A percentile compares a stretch with the other conserved stretches of the same genome.
Evolutionary conservation across 768 basidiomycete genomes (phyloP).

Genomic region (Cystobasidium ongulense): DNA sequence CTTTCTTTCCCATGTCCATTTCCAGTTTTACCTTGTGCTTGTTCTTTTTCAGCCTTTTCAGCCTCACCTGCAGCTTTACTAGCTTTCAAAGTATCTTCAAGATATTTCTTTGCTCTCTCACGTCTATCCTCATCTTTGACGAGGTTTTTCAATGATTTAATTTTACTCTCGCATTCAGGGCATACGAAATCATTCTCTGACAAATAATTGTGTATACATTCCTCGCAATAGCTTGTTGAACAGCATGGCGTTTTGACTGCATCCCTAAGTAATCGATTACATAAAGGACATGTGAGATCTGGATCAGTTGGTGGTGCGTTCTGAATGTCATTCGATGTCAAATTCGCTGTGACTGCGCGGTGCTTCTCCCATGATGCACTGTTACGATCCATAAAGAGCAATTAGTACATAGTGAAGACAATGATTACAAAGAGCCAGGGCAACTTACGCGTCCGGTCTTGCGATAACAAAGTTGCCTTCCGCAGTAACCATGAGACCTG

Average conservation of each 20-base stretch:
- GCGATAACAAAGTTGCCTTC: constrained; percentile 97
- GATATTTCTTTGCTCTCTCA: constrained; percentile 68
- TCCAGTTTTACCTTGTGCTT: constrained; percentile 49
- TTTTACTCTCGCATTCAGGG: constrained; percentile 78
- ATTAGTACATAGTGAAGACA: too few species aligned
- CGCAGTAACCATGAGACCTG: constrained; percentile 95
- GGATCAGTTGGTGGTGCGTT: constrained; percentile 68
- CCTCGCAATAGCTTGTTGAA: constrained; percentile 82
- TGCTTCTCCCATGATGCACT: constrained; percentile 95
- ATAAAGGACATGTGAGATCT: constrained; percentile 75
- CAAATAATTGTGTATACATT: constrained; percentile 89
- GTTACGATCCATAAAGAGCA: too few species aligned
- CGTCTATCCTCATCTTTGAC: constrained; percentile 69
- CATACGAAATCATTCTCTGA: constrained; percentile 92
- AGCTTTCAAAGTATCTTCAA: constrained; percentile 53
- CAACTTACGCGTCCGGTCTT: constrained; percentile 88
- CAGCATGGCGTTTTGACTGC: constrained; percentile 95
- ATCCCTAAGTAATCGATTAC: constrained; percentile 85
- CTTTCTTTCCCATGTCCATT: constrained; percentile 27
- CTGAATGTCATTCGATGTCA: constrained; percentile 81
- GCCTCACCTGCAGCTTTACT: constrained; percentile 43
- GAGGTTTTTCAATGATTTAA: constrained; percentile 80
- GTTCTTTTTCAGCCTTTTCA: constrained; percentile 48
- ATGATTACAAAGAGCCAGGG: too few species aligned
- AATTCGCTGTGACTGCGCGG: constrained; percentile 55